phyloP scores from a whole-genome alignment of 495 filamentous ascomycete species.

The Aspergillus cavernicola region DNA sequence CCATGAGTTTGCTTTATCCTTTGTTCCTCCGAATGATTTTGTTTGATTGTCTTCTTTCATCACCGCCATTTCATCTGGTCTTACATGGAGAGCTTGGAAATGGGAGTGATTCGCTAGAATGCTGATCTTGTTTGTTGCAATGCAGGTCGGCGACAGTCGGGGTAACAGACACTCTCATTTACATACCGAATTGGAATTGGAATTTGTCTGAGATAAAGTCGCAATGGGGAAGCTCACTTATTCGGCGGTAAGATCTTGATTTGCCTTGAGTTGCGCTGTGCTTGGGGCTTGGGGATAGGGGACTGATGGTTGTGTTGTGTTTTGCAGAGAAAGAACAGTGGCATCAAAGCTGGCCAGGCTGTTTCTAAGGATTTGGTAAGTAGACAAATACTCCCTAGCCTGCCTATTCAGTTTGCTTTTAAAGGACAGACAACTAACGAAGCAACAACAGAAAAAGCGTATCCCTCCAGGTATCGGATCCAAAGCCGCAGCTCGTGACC shows the following conservation, averaged over 20 bases:
- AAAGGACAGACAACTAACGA: not conserved
- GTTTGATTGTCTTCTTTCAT: not conserved
- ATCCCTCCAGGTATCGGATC: constrained; percentile 30
- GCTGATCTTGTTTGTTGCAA: not conserved
- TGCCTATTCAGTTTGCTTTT: not conserved
- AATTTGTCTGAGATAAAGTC: not conserved
- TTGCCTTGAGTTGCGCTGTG: not conserved
- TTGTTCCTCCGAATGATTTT: not conserved
- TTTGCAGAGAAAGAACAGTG: constrained; percentile 40
- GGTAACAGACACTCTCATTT: not conserved
- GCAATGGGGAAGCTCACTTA: constrained; percentile 42
- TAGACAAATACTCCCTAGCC: constrained; percentile 7
- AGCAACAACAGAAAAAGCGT: constrained; percentile 39
- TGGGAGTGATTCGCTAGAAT: too few relatives aligned
- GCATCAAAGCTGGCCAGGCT: constrained; percentile 41
- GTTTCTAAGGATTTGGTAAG: constrained; percentile 44
- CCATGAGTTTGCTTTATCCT: not conserved
- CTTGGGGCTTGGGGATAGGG: not conserved
- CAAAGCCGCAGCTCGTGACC: constrained; percentile 34
- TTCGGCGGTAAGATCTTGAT: constrained; percentile 27
- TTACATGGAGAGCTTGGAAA: too few relatives aligned
- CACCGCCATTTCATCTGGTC: too few relatives aligned
- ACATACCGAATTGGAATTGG: not conserved
- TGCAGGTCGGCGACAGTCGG: not conserved
- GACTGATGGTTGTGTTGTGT: not conserved